Evolutionary conservation across 441 rosid genomes (phyloP).

Genomic region (Erodium trifolium): DNA sequence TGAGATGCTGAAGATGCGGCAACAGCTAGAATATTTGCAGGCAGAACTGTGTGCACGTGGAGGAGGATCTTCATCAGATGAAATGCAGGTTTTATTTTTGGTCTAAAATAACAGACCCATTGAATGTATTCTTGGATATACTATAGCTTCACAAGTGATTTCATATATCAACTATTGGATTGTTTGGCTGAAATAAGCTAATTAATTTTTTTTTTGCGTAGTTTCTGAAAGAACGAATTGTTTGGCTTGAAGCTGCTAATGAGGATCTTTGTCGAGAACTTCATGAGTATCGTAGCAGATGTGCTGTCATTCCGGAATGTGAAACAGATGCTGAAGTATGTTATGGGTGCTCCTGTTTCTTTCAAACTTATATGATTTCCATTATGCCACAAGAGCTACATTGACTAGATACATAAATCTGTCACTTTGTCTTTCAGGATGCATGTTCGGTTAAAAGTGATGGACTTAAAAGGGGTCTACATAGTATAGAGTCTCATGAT

Average conservation of each 20-base stretch:
- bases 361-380: slow-evolving; percentile 7
- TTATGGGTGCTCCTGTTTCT: slow-evolving; percentile 1
- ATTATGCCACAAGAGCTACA: not conserved
- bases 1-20: slow-evolving; percentile 98
- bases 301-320: slow-evolving; percentile 40
- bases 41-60: slow-evolving; percentile 92
- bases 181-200: not conserved
- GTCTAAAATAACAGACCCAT: not conserved
- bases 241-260: slow-evolving; percentile 89
- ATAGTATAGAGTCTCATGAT: slow-evolving; percentile 65
- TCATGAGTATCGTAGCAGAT: slow-evolving; percentile 71
- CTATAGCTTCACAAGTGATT: not conserved
- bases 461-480: slow-evolving; percentile 75
- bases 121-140: not conserved
- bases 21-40: slow-evolving; percentile 82
- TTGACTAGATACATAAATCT: slow-evolving; percentile 14
- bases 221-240: slow-evolving; percentile 87
- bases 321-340: slow-evolving; percentile 76
- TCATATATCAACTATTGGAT: not conserved
- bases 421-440: slow-evolving; percentile 39
- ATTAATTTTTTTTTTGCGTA: slow-evolving; percentile 17
- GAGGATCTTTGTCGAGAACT: slow-evolving; percentile 92
- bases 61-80: slow-evolving; percentile 68
- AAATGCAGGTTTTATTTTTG: slow-evolving; percentile 52
- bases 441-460: slow-evolving; percentile 56